Evolutionary conservation across 306 rosid genomes (phyloP).

Genomic region (Comarum palustre): DNA sequence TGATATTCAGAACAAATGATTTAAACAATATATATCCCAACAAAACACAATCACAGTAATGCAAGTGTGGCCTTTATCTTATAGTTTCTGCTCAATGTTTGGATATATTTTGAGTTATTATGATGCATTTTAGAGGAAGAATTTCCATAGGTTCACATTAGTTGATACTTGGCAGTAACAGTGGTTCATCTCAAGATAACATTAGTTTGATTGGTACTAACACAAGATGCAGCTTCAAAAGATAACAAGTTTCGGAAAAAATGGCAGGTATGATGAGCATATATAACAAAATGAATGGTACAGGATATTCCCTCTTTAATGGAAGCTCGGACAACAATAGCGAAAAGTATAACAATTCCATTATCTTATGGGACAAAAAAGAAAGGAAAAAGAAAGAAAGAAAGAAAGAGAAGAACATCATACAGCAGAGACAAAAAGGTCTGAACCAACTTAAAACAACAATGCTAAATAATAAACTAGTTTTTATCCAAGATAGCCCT

Average conservation of each 20-base stretch:
- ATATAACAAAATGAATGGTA: not conserved
- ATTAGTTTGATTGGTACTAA: not conserved
- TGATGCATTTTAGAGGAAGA: not conserved
- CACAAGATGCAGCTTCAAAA: not conserved
- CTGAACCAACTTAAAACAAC: slow-evolving; percentile 5
- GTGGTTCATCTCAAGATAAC: not conserved
- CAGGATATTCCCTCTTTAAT: not conserved
- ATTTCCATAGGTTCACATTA: not conserved
- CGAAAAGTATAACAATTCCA: not conserved
- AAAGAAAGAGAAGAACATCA: not conserved
- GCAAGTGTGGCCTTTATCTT: not conserved
- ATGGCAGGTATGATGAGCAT: not conserved
- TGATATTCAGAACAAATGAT: slow-evolving; percentile 35
- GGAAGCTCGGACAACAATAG: not conserved
- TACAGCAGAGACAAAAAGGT: not conserved
- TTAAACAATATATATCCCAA: not conserved
- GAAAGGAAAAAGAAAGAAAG: too few relatives aligned
- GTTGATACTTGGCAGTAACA: not conserved
- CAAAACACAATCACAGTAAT: slow-evolving; percentile 12
- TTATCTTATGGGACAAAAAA: not conserved
- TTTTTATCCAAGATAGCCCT: not conserved
- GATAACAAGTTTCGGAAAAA: not conserved
- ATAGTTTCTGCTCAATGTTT: not conserved
- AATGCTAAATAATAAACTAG: not conserved
- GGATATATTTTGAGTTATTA: not conserved